phyloP scores from a whole-genome alignment of 352 stramenopile species.

The Phytophthora chlamydospora region DNA sequence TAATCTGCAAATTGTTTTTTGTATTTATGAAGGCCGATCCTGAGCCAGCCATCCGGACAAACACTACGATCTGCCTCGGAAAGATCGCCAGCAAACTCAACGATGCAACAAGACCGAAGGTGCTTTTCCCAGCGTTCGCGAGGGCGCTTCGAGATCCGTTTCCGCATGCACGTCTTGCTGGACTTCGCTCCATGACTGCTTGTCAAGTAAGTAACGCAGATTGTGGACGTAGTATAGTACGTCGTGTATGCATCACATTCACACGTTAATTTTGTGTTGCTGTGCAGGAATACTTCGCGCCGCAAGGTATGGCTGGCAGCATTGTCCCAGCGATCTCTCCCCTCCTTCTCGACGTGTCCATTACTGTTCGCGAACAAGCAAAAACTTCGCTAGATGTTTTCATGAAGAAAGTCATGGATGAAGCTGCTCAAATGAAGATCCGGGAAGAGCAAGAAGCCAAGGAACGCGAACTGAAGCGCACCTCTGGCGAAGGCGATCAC shows the following conservation, averaged over 20 bases:
- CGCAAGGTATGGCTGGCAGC: conserved; percentile 69
- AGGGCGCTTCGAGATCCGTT: conserved; percentile 88
- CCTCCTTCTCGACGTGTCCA: conserved; percentile 80
- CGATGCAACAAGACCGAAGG: conserved; percentile 84
- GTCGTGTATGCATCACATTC: not conserved
- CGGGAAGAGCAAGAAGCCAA: conserved; percentile 68
- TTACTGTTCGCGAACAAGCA: conserved; percentile 81
- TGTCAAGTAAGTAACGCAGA: conserved; percentile 62
- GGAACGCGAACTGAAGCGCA: conserved; percentile 65
- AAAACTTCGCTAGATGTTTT: conserved; percentile 77
- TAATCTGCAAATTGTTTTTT: not conserved
- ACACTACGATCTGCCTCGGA: conserved; percentile 93
- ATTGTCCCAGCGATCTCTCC: conserved; percentile 81
- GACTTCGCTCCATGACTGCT: conserved; percentile 78
- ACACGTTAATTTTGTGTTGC: conserved; percentile 3
- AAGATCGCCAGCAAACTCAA: conserved; percentile 91
- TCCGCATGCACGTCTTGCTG: conserved; percentile 86
- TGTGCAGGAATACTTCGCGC: conserved; percentile 74
- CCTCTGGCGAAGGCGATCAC: conserved; percentile 37
- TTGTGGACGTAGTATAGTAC: not conserved
- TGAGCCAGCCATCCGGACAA: conserved; percentile 92
- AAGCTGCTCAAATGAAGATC: conserved; percentile 81
- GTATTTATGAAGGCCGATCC: conserved; percentile 66
- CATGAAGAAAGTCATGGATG: conserved; percentile 83
- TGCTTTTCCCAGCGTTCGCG: conserved; percentile 90